phyloP scores from a whole-genome alignment of 2,329 filamentous ascomycete genomes.

The Calonectria multiphialidica region DNA sequence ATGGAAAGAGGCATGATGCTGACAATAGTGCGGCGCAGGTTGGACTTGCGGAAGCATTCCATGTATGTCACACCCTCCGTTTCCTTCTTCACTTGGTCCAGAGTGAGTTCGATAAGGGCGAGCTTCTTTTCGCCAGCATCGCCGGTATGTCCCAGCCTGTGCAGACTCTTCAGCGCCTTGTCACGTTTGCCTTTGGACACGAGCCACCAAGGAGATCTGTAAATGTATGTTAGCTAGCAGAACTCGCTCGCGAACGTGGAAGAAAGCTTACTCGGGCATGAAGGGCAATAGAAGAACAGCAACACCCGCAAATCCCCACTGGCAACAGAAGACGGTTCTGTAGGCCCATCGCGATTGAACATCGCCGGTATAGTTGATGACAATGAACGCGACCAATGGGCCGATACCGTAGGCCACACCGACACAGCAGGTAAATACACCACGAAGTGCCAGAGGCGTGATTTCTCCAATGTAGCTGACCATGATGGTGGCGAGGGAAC shows the following conservation, averaged over 20 bases:
- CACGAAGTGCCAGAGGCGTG: slow-evolving; percentile 25
- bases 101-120: slow-evolving; percentile 23
- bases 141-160: slow-evolving; percentile 7
- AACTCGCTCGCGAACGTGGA: too few species aligned
- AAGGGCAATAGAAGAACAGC: not conserved
- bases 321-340: slow-evolving; percentile 26
- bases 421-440: slow-evolving; percentile 26
- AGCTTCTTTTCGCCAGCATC: slow-evolving; percentile 17
- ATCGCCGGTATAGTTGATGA: slow-evolving; percentile 28
- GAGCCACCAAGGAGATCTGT: slow-evolving; percentile 28
- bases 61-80: slow-evolving; percentile 28
- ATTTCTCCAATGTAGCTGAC: slow-evolving; percentile 31
- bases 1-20: slow-evolving; percentile 23
- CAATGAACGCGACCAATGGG: slow-evolving; percentile 19
- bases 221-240: not conserved
- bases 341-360: slow-evolving; percentile 23
- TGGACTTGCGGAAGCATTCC: slow-evolving; percentile 30
- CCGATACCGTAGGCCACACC: slow-evolving; percentile 27
- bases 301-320: slow-evolving; percentile 26
- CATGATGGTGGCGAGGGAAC: slow-evolving; percentile 23
- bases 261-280: slow-evolving; percentile 25
- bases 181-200: slow-evolving; percentile 21
- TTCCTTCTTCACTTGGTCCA: slow-evolving; percentile 14
- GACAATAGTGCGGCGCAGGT: slow-evolving; percentile 31
- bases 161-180: slow-evolving; percentile 1